Percentiles rank a stretch among this genome's conserved stretches.
Conservation (phyloP, 257 asterid genomes). For the Lithospermum erythrorhizon region DNA sequence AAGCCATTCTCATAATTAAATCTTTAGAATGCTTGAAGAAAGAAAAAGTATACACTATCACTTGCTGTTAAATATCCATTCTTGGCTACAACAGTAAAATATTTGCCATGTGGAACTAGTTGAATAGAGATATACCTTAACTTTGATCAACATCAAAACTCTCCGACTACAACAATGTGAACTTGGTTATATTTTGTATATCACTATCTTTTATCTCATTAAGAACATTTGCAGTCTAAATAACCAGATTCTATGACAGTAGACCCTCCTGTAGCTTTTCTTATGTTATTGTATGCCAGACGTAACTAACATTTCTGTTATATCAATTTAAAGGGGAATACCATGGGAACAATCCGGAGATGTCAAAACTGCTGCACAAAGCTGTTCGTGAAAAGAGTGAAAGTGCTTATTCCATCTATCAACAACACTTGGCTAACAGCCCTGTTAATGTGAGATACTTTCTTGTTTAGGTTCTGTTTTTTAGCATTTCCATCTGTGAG, state of each 20-base stretch:
- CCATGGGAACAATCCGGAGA: slow-evolving; percentile 97
- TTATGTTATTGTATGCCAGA: neutral
- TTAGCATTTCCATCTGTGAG: neutral
- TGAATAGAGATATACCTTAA: too few species aligned
- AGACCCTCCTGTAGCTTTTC: neutral
- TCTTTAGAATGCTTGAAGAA: neutral
- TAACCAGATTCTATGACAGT: neutral
- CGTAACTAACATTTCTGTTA: slow-evolving; percentile 14
- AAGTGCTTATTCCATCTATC: slow-evolving; percentile 78
- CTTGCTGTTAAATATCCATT: too few species aligned
- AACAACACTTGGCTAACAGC: slow-evolving; percentile 91
- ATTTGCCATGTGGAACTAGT: neutral
- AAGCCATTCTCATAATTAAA: neutral
- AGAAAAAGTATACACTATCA: too few species aligned
- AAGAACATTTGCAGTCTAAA: too few species aligned
- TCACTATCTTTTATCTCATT: too few species aligned
- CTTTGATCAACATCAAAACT: too few species aligned
- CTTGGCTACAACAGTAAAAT: too few species aligned
- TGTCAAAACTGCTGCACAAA: slow-evolving; percentile 98
- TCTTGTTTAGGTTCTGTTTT: slow-evolving; percentile 5
- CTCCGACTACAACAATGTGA: too few species aligned
- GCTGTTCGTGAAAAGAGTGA: slow-evolving; percentile 93
- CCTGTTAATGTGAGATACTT: slow-evolving; percentile 80
- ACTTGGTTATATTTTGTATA: too few species aligned
- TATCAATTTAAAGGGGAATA: slow-evolving; percentile 58